phyloP scores from a whole-genome alignment of 1,284 basidiomycete genomes.

The Papiliotrema nemorosa region DNA sequence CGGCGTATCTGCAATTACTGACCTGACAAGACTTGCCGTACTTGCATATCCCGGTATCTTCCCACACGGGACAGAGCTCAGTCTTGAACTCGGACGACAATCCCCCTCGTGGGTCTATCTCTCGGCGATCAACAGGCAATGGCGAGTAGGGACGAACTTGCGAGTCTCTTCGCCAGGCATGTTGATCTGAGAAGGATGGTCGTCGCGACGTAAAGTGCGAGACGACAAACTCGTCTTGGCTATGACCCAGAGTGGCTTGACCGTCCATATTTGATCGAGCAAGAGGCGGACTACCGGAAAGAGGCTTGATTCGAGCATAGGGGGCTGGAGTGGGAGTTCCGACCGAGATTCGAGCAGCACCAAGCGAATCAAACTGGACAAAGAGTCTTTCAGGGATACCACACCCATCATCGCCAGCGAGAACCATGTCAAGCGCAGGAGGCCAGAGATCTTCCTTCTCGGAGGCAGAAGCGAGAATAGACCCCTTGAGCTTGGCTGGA shows the following conservation, averaged over 20 bases:
- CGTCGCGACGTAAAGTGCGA: no score
- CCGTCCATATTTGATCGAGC: no score
- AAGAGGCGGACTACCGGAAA: background rate
- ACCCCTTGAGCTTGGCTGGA: constrained; percentile 23
- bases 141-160: no score
- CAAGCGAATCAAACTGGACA: constrained; percentile 22
- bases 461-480: constrained; percentile 30
- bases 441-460: constrained; percentile 21
- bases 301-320: background rate
- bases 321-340: background rate
- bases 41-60: constrained; percentile 14
- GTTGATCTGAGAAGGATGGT: no score
- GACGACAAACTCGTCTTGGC: no score
- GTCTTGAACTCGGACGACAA: constrained; percentile 15
- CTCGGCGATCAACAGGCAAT: no score
- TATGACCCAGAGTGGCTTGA: no score
- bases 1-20: background rate
- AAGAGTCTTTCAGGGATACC: constrained; percentile 42
- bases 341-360: constrained; percentile 9
- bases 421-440: constrained; percentile 20
- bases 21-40: constrained; percentile 17
- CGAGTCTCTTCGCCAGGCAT: no score
- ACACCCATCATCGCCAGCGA: constrained; percentile 31
- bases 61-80: constrained; percentile 16
- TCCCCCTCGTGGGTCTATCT: no score